Evolutionary conservation across 129 eudicot genomes (phyloP).

Genomic region (Chrysanthemum makinoi): DNA sequence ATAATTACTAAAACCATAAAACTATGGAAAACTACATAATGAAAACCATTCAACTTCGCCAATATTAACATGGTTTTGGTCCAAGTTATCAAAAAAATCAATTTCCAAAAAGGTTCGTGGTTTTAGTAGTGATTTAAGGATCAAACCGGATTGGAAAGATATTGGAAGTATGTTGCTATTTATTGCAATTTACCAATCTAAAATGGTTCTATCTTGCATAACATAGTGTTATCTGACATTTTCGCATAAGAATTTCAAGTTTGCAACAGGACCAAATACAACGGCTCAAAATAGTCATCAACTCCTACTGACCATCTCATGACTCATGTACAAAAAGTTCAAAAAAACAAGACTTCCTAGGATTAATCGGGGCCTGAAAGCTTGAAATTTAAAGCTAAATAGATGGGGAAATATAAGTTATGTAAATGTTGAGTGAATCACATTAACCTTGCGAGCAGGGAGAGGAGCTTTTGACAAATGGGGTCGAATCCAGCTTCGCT

Average conservation of each 20-base stretch:
- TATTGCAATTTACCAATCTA: neutral
- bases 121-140: neutral
- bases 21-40: neutral
- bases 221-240: neutral
- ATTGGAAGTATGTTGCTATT: neutral
- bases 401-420: neutral
- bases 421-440: constrained; percentile 30
- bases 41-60: neutral
- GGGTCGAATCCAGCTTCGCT: constrained; percentile 52
- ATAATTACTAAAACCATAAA: neutral
- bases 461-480: constrained; percentile 51
- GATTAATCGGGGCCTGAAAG: neutral
- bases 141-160: constrained; percentile 4
- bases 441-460: constrained; percentile 66
- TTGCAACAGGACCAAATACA: neutral
- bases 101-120: neutral
- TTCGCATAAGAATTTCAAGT: neutral
- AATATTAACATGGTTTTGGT: neutral
- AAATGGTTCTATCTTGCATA: neutral
- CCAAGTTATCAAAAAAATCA: neutral
- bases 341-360: neutral
- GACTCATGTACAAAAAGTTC: constrained; percentile 1
- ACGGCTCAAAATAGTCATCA: neutral
- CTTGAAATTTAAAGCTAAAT: neutral
- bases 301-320: constrained; percentile 7